Percentiles rank a stretch among this genome's conserved stretches.
Conservation (phyloP, 441 rosid genomes). For the Adansonia rubrostipa region DNA sequence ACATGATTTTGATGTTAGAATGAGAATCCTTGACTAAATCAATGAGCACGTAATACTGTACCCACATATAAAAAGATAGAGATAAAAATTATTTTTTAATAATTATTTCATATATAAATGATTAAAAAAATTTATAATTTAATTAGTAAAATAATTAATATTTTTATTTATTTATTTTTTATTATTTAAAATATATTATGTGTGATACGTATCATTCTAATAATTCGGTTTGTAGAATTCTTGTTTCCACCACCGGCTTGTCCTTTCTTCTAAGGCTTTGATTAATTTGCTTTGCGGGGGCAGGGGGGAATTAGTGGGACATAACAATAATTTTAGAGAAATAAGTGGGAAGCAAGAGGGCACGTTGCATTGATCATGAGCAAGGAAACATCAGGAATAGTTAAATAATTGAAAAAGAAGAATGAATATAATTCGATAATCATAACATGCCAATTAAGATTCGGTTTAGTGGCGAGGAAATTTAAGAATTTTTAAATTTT, state of each 20-base stretch:
- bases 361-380: not conserved
- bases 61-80: not conserved
- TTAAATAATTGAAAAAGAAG: not conserved
- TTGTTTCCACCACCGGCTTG: no score
- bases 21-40: conserved; percentile 14
- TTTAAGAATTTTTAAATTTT: not conserved
- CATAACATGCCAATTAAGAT: not conserved
- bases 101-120: no score
- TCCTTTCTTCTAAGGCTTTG: not conserved
- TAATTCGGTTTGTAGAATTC: no score
- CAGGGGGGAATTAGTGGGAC: not conserved
- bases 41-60: not conserved
- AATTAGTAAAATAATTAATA: no score
- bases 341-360: not conserved
- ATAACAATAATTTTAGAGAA: conserved; percentile 4
- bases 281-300: not conserved
- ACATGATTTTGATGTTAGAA: conserved; percentile 19
- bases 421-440: not conserved
- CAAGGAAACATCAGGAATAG: not conserved
- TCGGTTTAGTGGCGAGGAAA: not conserved
- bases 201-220: no score
- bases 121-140: no score
- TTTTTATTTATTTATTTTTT: no score
- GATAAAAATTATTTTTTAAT: not conserved
- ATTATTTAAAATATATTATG: no score